Evolutionary conservation across 2,329 filamentous ascomycete genomes (phyloP), one percentile per base, ranked within the genome.

Genomic region (Pestalotiopsis sp.): DNA sequence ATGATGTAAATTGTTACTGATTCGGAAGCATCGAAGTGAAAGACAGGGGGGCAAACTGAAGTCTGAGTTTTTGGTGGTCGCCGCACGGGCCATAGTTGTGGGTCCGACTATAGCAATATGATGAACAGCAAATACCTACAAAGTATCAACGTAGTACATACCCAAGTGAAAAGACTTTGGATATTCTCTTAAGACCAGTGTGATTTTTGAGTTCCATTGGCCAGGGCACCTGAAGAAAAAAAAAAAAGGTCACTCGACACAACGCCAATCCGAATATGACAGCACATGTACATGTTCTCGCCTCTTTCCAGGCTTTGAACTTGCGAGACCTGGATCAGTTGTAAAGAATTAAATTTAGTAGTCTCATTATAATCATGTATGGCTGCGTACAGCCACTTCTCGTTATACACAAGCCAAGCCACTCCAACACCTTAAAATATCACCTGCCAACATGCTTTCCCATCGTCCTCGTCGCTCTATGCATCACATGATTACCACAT

Each of bases 351-450:
- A 52, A 17, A 52, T 61, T 40, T 30, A 40, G 58, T n/a, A n/a
- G 26, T 61, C 30, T 61, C 58, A 39, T 61, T 39, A 61, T 61
- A 30, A 61, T 61, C 58, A 61, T 61, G 26, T 35, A 39, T n/a
- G 58, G 58, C 58, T 39, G 24, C 9, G 10, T 35, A 20, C n/a
- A 61, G 58, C 58, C 58, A 6, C 58, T 40, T 35, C 24, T 61
- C 58, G n/a, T 61, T 61, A 61, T 61, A 61, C 30, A 61, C 58
- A 61, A 61, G 35, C 26, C 58, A 61, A 40, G 20, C 58, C 24
- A 52, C 17, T 39, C 35, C 56, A 13, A 17, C 24, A n/a, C 30
- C 35, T 30, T 30, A 4, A 14, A 61, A 61, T 20, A 13, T 35
- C 58, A n/a, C 11, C 56, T 22, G 22, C 22, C 56, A n/a, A 52